Base-by-base conservation (phyloP, 2,329 filamentous ascomycete species). In the Westerdykella sp. region DNA sequence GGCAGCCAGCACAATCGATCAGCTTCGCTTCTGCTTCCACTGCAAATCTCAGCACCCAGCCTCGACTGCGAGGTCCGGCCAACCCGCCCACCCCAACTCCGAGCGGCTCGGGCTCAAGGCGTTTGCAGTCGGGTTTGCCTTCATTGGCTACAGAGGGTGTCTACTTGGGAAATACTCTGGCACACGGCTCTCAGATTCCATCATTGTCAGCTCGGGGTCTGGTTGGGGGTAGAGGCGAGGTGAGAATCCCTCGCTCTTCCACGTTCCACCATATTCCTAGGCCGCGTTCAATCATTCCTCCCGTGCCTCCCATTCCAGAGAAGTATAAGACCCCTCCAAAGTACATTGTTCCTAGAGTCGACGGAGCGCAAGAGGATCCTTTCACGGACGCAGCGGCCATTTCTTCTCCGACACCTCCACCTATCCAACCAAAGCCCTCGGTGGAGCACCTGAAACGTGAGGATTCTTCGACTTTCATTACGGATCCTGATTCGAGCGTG, bases 231-330 rank as follows among this genome's bases (percentile, higher is more conserved):
- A 60, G 54, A 38, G 48, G 56, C 48, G 56, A 66, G 62, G 63
- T 65, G 59, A 66, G 54, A 45, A 44, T 63, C 22, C 54, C 60
- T 48, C 56, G 51, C 43, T 62, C 59, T 41, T 50, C 47, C 23
- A 62, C 60, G 31, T 57, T 58, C 40, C 55, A 64, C 41, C 36
- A 46, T 46, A 41, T 62, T 50, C 49, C 46, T 44, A 43, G 32
- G 42, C 25, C 34, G 16, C 25, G 14, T 46, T 51, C 55, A 30
- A 18, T 31, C 34, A 35, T 46, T 47, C 57, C 57, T 25, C 56
- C 60, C 36, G 44, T 63, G 0, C 59, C 58, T 34, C 44, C 46
- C 10, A 55, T 63, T 9, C 58, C 59, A 13, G 41, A 53, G 13
- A 34, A 53, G 22, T 59, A 53, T 35, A 56, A 40, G 34, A 50